Percentiles rank a stretch among this genome's conserved stretches.
phyloP scores from a whole-genome alignment of 495 filamentous ascomycete genomes.

The Tuber magnatum region DNA sequence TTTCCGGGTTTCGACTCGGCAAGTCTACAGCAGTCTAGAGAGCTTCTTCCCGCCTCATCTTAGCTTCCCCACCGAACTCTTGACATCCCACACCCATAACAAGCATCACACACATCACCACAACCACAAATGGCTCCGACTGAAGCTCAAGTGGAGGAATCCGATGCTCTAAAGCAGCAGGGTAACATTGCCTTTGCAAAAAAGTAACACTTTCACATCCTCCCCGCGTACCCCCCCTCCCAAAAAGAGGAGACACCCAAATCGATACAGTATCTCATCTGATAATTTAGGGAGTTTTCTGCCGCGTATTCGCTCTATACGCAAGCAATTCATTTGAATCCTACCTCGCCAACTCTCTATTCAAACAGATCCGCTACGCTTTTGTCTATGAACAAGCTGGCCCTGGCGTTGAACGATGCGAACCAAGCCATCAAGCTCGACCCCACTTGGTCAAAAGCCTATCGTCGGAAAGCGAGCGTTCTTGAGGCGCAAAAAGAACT shows the following conservation, averaged over 20 bases:
- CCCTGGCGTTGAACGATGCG: conserved; percentile 34
- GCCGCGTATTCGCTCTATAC: conserved; percentile 34
- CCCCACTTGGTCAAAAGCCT: conserved; percentile 36
- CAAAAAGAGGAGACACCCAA: background rate
- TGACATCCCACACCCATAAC: background rate
- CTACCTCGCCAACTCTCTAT: conserved; percentile 30
- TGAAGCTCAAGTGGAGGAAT: conserved; percentile 32
- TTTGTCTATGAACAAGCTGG: conserved; percentile 33
- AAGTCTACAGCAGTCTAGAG: background rate
- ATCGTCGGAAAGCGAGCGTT: conserved; percentile 33
- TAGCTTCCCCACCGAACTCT: background rate
- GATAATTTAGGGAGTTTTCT: conserved; percentile 27
- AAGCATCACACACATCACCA: background rate
- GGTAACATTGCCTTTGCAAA: conserved; percentile 34
- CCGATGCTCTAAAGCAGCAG: conserved; percentile 31
- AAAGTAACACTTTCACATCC: conserved; percentile 13
- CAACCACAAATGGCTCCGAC: conserved; percentile 23
- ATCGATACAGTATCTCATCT: background rate
- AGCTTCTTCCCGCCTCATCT: background rate
- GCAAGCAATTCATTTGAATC: conserved; percentile 32
- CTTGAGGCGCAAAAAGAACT: conserved; percentile 33
- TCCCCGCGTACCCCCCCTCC: background rate
- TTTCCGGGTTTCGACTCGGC: background rate
- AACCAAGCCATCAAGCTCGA: conserved; percentile 33
- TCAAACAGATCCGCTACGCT: conserved; percentile 36